Evolutionary conservation across 1,139 yeast genomes (phyloP).

Genomic region (Candida freyschussii): DNA sequence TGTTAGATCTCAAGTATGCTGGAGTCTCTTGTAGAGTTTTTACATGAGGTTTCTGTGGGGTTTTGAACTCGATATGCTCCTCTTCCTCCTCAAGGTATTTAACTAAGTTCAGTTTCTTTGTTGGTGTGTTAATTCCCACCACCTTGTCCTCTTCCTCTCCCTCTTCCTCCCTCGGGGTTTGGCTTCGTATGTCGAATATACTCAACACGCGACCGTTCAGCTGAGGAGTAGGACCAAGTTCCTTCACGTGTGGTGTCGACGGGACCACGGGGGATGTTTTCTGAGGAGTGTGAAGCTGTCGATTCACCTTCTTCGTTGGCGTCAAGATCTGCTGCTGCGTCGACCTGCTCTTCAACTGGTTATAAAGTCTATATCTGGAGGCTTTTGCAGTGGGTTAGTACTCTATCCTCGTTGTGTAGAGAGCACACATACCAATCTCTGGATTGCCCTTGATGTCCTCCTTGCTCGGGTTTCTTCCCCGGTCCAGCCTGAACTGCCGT

Average conservation of each 20-base stretch:
- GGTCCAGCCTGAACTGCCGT: conserved; percentile 36
- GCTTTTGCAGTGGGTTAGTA: conserved; percentile 5
- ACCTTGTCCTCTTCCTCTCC: background rate
- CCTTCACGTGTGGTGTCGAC: conserved; percentile 24
- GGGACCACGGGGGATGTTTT: conserved; percentile 22
- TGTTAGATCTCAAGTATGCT: conserved; percentile 19
- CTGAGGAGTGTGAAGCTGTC: conserved; percentile 20
- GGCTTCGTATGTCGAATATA: conserved; percentile 44
- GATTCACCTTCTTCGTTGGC: conserved; percentile 6
- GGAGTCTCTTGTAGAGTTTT: conserved; percentile 23
- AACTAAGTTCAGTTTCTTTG: conserved; percentile 12
- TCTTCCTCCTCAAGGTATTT: conserved; percentile 6
- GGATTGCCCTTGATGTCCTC: conserved; percentile 47
- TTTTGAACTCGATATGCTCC: conserved; percentile 22
- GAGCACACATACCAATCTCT: conserved; percentile 28
- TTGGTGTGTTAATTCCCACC: conserved; percentile 8
- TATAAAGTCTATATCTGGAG: conserved; percentile 17
- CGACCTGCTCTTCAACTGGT: conserved; percentile 10
- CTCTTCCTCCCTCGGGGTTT: too few species aligned
- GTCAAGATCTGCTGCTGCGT: conserved; percentile 11
- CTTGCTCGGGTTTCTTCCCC: conserved; percentile 48
- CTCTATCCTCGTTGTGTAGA: too few species aligned
- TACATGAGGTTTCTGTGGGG: conserved; percentile 26
- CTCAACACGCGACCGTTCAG: conserved; percentile 65
- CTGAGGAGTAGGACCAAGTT: conserved; percentile 76